A percentile compares a stretch with the other conserved stretches of the same genome.
phyloP scores from a whole-genome alignment of 768 basidiomycete genomes.

The Russula brevipes region DNA sequence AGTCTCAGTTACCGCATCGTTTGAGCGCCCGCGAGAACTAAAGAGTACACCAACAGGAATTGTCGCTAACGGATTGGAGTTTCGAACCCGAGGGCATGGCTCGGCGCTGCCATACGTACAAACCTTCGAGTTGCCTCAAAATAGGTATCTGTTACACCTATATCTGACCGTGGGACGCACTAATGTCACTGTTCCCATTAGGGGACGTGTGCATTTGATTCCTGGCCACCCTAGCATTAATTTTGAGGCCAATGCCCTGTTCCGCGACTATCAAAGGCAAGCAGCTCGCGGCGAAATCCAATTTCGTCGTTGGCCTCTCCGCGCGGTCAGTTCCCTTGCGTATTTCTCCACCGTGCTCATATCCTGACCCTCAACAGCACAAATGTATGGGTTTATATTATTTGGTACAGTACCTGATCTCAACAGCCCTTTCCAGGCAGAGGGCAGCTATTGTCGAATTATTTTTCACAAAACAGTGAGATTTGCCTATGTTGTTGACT shows the following conservation, averaged over 20 bases:
- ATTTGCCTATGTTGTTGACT: constrained; percentile 9
- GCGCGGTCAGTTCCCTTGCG: constrained; percentile 44
- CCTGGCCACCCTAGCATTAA: constrained; percentile 38
- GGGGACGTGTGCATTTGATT: constrained; percentile 62
- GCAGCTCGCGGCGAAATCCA: constrained; percentile 49
- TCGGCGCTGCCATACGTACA: constrained; percentile 34
- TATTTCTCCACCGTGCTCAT: neutral
- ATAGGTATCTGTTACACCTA: constrained; percentile 15
- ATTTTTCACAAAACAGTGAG: constrained; percentile 82
- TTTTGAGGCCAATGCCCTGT: constrained; percentile 48
- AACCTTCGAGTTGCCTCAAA: constrained; percentile 39
- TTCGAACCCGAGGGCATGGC: constrained; percentile 14
- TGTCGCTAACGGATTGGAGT: neutral
- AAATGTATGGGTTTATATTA: constrained; percentile 46
- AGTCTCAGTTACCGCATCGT: neutral
- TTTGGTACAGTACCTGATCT: neutral
- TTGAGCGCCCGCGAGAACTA: neutral
- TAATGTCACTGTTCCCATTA: constrained; percentile 26
- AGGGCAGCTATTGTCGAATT: constrained; percentile 67
- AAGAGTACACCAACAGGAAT: constrained; percentile 23
- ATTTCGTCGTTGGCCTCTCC: constrained; percentile 70
- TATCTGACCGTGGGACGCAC: neutral
- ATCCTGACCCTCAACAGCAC: constrained; percentile 42
- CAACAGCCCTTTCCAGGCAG: constrained; percentile 42
- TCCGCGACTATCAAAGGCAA: constrained; percentile 61